Base-by-base conservation (phyloP, 1,284 basidiomycete species). In the Fomitopsis palustris region DNA sequence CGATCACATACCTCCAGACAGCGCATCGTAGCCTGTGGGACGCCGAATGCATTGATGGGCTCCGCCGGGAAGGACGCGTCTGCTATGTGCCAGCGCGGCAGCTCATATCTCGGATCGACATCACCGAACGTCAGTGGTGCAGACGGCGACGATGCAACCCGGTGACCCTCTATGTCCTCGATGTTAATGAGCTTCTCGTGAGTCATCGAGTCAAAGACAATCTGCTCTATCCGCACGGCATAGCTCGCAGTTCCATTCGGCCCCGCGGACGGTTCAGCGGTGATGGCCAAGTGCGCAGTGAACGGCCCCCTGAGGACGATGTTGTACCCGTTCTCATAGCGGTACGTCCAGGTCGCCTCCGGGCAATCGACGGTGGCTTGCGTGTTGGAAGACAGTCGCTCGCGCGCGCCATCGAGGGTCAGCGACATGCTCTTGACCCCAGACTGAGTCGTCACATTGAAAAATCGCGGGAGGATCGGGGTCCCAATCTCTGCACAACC, bases 11-110 rank as follows among this genome's bases (percentile, higher is more conserved):
- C 87, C 81, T 92, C 90, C 33, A 92, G 75, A 78, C 90, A 91
- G 60, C 90, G 79, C 90, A 92, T 92, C 19, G 90, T 91, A 2
- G 89, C 88, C 69, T 92, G 90, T 2, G 90, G 90, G 56, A 92
- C 90, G 2, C 90, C 90, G 72, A 92, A 92, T 33, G 87, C 87
- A 67, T 92, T 92, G 56, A 92, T 87, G 5, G 90, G 90, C 67
- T 91, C 90, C 8, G 82, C 81, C 16, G 90, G 90, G 63, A 91
- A 81, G 27, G 77, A 76, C 25, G 81, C 86, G 39, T 75, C 76
- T n/a, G 85, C 83, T 55, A 88, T 82, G 49, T 79, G 63, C 41
- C 83, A 71, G 61, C 82, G 74, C 10, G 82, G 82, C 64, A 89
- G 86, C 35, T 88, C 85, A 79, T 81, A 84, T 65, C 64, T 55